Evolutionary conservation across 225 moss, liverwort and hornwort genomes (phyloP).

Genomic region (Takakia lepidozioides): DNA sequence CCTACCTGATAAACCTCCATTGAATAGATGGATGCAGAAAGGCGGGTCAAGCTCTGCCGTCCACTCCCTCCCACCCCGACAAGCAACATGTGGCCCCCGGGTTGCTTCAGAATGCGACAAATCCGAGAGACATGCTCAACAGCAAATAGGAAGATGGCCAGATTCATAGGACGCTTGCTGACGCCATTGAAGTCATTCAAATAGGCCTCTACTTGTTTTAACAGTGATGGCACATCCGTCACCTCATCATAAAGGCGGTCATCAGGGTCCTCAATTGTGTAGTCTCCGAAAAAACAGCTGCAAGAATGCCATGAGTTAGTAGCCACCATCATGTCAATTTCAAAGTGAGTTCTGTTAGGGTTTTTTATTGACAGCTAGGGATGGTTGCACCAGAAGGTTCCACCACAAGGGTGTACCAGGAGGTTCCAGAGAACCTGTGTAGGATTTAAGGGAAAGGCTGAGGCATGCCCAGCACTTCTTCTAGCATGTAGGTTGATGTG

Average conservation of each 20-base stretch:
- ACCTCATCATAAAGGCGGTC: constrained; percentile 83
- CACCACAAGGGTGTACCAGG: no score
- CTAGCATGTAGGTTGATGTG: no score
- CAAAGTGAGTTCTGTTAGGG: no score
- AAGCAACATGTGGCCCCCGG: constrained; percentile 83
- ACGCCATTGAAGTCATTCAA: constrained; percentile 79
- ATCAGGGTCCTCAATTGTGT: constrained; percentile 74
- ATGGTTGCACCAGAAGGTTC: no score
- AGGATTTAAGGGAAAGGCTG: no score
- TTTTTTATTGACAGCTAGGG: no score
- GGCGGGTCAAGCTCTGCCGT: constrained; percentile 74
- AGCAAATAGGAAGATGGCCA: constrained; percentile 85
- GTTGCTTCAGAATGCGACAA: constrained; percentile 81
- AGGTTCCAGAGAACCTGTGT: no score
- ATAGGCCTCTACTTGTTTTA: constrained; percentile 62
- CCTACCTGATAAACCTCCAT: constrained; percentile 99
- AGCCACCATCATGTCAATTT: no score
- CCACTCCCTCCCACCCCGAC: constrained; percentile 97
- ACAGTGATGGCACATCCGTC: constrained; percentile 24
- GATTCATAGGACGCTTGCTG: constrained; percentile 87
- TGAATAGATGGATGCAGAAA: constrained; percentile 64
- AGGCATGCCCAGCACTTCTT: no score
- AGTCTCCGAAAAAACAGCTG: constrained; percentile 83
- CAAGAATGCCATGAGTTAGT: no score
- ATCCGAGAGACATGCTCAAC: constrained; percentile 85